These are phyloP conservation scores for Boletus rubescentipes DNA, from an alignment of 768 basidiomycete genomes.

Conservation along the genomic window DNA sequence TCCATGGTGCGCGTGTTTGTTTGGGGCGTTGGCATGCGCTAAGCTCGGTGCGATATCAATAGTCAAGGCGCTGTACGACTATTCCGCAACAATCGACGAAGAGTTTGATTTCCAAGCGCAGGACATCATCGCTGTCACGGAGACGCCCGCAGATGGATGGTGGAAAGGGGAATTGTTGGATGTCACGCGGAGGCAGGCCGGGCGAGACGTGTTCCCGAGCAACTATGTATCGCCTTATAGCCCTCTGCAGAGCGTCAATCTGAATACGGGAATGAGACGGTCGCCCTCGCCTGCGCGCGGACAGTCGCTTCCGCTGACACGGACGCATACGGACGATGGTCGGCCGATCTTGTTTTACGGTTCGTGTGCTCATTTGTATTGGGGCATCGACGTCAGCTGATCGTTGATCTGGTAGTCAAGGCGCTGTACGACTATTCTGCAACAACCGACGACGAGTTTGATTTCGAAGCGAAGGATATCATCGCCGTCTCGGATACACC, in stretches of 20 bases:
- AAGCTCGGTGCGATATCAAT: too few relatives aligned
- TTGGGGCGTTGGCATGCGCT: too few relatives aligned
- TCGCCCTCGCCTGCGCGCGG: conserved; percentile 48
- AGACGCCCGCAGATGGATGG: conserved; percentile 96
- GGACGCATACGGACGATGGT: background rate
- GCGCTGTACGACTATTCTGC: conserved; percentile 86
- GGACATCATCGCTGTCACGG: conserved; percentile 94
- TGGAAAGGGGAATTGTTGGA: conserved; percentile 92
- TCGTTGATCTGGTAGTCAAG: conserved; percentile 53
- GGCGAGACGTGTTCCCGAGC: conserved; percentile 82
- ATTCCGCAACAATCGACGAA: conserved; percentile 79
- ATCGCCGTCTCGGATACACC: conserved; percentile 94
- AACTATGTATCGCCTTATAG: conserved; percentile 61
- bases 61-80: conserved; percentile 92
- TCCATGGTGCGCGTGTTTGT: too few relatives aligned
- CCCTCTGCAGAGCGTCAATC: too few relatives aligned
- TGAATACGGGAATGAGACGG: conserved; percentile 17
- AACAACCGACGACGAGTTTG: conserved; percentile 90
- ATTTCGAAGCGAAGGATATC: conserved; percentile 92
- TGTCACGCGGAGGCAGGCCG: conserved; percentile 65
- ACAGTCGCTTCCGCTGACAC: background rate
- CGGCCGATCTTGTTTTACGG: background rate
- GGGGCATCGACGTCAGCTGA: too few relatives aligned
- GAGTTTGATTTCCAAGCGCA: conserved; percentile 96
- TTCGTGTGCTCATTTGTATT: background rate